Evolutionary conservation across 257 asterid genomes (phyloP), one percentile per base, ranked within the genome.

Genomic region (Solanum tarapatanum): DNA sequence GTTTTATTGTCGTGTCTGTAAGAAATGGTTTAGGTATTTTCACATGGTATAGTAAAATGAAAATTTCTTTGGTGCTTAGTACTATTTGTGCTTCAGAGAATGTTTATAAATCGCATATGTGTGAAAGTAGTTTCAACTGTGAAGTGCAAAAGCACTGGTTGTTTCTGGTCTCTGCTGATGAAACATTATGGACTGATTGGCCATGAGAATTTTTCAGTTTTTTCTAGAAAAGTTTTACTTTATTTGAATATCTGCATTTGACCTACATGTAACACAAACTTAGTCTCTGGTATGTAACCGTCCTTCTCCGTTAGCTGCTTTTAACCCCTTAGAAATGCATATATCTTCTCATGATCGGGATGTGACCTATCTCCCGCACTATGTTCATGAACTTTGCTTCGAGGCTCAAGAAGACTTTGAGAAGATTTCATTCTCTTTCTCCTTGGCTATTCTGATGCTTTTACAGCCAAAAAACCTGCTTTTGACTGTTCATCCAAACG

Each of bases 311-410:
- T 90, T 55, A 95, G 97, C 89, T 94, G 91, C 92, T 87, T 93
- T 91, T 95, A 86, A 70, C 96, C 94, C 85, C 92, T 51, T 76
- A 95, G 96, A 87, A 95, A 69, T 41, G 89, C 86, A 45, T 95
- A 95, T 68, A 93, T 87, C 87, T 89, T 92, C 11, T 93, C 96
- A 51, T 90, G 91, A 83, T 94, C 95, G 0, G 98, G 97, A 84
- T 91, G 93, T 70, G 98, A 93, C 85, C 96, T 90, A 88, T 96
- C 99, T 79, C 99, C 99, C 0, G 98, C 98, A 89, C 97, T 92
- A 55, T 90, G 95, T 87, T 95, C 97, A 39, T 91, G 95, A 69
- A 92, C 93, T 87, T 93, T 93, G 79, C 93, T 93, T 90, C 92
- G 90, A 66, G 90, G 88, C 48, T 91, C 95, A 6, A 91, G 92